Conservation (phyloP, 257 asterid genomes). For the Vinca minor region DNA sequence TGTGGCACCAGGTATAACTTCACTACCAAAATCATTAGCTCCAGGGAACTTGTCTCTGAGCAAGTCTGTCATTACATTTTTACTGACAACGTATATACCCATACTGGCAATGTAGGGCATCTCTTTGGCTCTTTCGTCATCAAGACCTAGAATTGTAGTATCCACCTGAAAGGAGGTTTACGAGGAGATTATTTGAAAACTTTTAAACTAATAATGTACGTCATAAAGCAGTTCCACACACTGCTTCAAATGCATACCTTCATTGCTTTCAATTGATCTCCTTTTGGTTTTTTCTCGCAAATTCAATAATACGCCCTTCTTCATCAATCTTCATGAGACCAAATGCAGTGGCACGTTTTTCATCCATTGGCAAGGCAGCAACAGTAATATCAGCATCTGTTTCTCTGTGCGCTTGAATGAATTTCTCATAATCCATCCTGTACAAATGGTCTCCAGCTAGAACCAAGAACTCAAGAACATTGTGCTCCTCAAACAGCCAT, state of each 20-base stretch:
- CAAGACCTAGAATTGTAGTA: constrained; percentile 89
- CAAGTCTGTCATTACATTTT: constrained; percentile 75
- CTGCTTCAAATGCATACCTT: constrained; percentile 31
- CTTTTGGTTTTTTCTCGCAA: constrained; percentile 92
- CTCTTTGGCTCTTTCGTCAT: constrained; percentile 83
- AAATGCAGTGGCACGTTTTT: constrained; percentile 85
- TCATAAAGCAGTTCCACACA: constrained; percentile 9
- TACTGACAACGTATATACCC: constrained; percentile 95
- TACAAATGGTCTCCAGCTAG: constrained; percentile 96
- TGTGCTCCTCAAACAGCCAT: constrained; percentile 92
- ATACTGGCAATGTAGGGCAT: constrained; percentile 95
- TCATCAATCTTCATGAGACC: constrained; percentile 96
- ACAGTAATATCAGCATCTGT: constrained; percentile 95
- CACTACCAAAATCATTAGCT: constrained; percentile 98
- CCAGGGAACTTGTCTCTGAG: constrained; percentile 70
- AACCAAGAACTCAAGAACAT: constrained; percentile 67
- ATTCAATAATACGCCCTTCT: constrained; percentile 89
- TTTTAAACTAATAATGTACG: neutral
- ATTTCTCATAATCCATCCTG: constrained; percentile 91
- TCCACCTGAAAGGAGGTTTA: constrained; percentile 51
- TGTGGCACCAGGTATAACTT: constrained; percentile 97
- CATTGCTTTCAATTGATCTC: constrained; percentile 82
- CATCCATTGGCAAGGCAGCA: constrained; percentile 97
- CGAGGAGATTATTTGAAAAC: neutral
- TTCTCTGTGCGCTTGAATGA: constrained; percentile 95